Evolutionary conservation across 2,329 filamentous ascomycete genomes (phyloP).

Genomic region (Immersiporthe knoxdaviesiana): DNA sequence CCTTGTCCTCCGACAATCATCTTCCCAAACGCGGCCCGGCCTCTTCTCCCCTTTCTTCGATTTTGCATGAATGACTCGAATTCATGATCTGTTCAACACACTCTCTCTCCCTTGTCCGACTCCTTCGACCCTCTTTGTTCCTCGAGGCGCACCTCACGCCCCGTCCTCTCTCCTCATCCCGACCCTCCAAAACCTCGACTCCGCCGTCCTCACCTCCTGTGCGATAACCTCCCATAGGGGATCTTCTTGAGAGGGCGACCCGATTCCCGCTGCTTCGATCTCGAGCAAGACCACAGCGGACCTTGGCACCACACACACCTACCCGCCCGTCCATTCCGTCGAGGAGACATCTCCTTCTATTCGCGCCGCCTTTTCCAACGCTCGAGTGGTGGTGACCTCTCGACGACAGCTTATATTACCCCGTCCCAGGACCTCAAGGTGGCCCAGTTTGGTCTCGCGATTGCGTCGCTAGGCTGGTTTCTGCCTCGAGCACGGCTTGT

Average conservation of each 20-base stretch:
- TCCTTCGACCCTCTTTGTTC: slow-evolving; percentile 36
- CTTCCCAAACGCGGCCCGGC: slow-evolving; percentile 15
- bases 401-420: neutral
- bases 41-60: slow-evolving; percentile 18
- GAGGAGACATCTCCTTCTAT: slow-evolving; percentile 11
- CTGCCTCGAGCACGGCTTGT: neutral
- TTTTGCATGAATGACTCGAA: slow-evolving; percentile 29
- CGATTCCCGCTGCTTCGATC: neutral
- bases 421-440: neutral
- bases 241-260: neutral
- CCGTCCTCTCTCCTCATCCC: slow-evolving; percentile 28
- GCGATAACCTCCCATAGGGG: slow-evolving; percentile 18
- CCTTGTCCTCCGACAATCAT: slow-evolving; percentile 25
- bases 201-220: slow-evolving; percentile 29
- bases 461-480: neutral
- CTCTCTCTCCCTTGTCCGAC: slow-evolving; percentile 31
- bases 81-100: slow-evolving; percentile 28
- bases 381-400: neutral
- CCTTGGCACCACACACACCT: neutral
- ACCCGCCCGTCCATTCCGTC: slow-evolving; percentile 3
- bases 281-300: slow-evolving; percentile 29
- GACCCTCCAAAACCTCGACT: slow-evolving; percentile 34
- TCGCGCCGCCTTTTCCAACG: slow-evolving; percentile 1
- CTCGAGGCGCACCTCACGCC: slow-evolving; percentile 37
- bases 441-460: slow-evolving; percentile 3